A percentile compares a stretch with the other conserved stretches of the same genome.
phyloP scores from a whole-genome alignment of 345 rosid genomes.

The Salix viminalis region DNA sequence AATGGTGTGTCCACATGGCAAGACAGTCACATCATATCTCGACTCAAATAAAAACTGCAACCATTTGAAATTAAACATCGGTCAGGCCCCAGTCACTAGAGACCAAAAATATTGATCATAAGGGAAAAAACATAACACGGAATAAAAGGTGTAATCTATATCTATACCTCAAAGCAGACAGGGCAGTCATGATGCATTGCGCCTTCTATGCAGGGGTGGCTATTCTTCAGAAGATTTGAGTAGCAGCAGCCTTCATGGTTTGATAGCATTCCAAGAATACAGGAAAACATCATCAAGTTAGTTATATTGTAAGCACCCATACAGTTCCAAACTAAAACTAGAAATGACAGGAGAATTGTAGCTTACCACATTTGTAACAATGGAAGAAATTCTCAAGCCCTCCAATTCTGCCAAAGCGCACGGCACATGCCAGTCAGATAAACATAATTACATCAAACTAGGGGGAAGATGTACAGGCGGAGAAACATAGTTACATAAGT shows the following conservation, averaged over 20 bases:
- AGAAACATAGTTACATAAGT: background rate
- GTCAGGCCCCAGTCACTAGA: background rate
- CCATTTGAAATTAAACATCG: background rate
- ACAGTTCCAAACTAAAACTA: background rate
- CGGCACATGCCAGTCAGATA: background rate
- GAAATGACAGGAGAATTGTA: background rate
- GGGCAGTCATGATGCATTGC: slow-evolving; percentile 99
- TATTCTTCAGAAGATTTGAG: slow-evolving; percentile 56
- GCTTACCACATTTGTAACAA: slow-evolving; percentile 84
- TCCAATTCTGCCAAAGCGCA: slow-evolving; percentile 51
- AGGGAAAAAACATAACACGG: background rate
- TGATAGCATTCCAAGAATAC: background rate
- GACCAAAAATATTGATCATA: background rate
- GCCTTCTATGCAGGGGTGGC: slow-evolving; percentile 90
- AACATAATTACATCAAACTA: background rate
- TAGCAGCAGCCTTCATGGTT: slow-evolving; percentile 70
- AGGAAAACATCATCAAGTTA: background rate
- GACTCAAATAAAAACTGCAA: slow-evolving; percentile 79
- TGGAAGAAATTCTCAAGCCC: slow-evolving; percentile 85
- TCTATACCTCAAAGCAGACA: slow-evolving; percentile 77
- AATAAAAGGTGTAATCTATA: background rate
- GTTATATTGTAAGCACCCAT: background rate
- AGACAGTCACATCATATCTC: slow-evolving; percentile 55
- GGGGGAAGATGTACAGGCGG: background rate
- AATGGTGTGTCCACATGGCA: slow-evolving; percentile 90